These are phyloP conservation scores for Jatropha podagrica DNA, from an alignment of 441 rosid genomes.

Conservation along the genomic window DNA sequence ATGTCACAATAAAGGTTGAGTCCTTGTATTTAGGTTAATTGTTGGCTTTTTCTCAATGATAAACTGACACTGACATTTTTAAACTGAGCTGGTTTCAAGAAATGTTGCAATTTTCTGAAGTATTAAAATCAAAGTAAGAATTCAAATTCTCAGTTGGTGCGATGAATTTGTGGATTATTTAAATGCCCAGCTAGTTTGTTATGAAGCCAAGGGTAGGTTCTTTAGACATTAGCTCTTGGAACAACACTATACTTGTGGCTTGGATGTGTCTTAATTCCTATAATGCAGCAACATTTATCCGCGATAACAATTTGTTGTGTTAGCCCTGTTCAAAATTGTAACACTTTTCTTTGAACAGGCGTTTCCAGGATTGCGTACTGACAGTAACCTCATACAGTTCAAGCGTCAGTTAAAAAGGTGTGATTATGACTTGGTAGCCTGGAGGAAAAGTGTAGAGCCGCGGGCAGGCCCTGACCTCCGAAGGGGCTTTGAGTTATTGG, in stretches of 20 bases:
- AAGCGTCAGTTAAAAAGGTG: constrained; percentile 92
- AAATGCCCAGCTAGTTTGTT: neutral
- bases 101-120: neutral
- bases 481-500: constrained; percentile 73
- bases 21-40: no score
- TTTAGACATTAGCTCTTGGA: constrained; percentile 10
- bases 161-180: neutral
- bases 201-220: neutral
- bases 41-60: no score
- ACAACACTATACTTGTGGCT: neutral
- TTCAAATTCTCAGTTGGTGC: neutral
- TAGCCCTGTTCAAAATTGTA: constrained; percentile 12
- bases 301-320: neutral
- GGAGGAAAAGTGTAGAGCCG: constrained; percentile 80
- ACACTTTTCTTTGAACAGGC: constrained; percentile 41
- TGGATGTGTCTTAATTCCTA: neutral
- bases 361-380: constrained; percentile 73
- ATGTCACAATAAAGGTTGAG: no score
- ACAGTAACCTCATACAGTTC: constrained; percentile 79
- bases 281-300: neutral
- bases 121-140: neutral
- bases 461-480: constrained; percentile 73
- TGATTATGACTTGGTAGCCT: constrained; percentile 70
- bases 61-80: no score
- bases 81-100: neutral